These are phyloP conservation scores for Hylodesmum podocarpum DNA, from an alignment of 306 rosid species.

Conservation along the genomic window DNA sequence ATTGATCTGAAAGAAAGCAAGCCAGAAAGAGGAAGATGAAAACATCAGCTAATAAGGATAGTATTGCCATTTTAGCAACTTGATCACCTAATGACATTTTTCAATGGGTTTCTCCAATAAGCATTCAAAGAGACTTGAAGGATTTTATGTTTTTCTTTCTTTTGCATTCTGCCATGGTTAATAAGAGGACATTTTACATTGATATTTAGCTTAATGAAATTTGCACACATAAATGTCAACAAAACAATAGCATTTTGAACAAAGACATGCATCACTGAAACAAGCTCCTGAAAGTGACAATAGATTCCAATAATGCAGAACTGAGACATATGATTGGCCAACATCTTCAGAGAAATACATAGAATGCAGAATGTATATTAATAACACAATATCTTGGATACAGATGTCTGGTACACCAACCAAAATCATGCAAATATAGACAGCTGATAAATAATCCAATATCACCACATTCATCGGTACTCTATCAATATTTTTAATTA, in stretches of 20 bases:
- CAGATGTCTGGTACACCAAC: not conserved
- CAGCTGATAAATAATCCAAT: not conserved
- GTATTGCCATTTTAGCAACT: constrained; percentile 13
- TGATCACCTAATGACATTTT: constrained; percentile 4
- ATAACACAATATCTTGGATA: constrained; percentile 1
- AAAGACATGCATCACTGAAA: constrained; percentile 1
- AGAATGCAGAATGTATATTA: not conserved
- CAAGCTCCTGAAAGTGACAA: constrained; percentile 9
- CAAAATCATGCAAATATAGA: constrained; percentile 9
- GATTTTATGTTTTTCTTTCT: constrained; percentile 5
- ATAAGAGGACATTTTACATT: not conserved
- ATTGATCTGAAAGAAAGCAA: constrained; percentile 62
- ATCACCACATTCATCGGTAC: not conserved
- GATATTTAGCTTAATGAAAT: not conserved
- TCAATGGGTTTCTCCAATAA: constrained; percentile 6
- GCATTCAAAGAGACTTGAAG: constrained; percentile 17
- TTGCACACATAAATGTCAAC: constrained; percentile 13
- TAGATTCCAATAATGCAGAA: constrained; percentile 2
- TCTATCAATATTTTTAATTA: not conserved
- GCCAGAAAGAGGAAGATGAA: not conserved
- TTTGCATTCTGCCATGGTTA: not conserved
- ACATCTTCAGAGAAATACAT: not conserved
- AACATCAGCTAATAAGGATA: not conserved
- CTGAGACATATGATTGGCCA: not conserved
- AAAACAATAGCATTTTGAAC: constrained; percentile 3